phyloP scores from a whole-genome alignment of 1,284 basidiomycete genomes.

The Takashimella tepidaria region DNA sequence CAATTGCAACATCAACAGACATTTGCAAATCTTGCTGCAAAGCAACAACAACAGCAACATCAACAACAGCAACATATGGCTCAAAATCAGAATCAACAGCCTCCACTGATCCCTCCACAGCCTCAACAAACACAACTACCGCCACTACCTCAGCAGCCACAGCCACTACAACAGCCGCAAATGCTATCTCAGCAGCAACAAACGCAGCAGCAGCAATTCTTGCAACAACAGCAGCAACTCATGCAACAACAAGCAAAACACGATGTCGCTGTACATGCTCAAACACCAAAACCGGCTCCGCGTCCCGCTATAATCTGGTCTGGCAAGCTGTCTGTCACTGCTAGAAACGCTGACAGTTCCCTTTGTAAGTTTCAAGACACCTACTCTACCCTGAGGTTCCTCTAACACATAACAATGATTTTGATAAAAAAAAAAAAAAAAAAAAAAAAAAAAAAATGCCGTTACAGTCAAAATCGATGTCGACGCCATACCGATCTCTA shows the following conservation, averaged over 20 bases:
- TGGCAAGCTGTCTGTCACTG: background rate
- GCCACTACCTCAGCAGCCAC: slow-evolving; percentile 5
- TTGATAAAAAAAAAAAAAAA: too few relatives aligned
- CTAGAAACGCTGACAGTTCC: background rate
- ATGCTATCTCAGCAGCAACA: slow-evolving; percentile 5
- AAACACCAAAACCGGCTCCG: background rate
- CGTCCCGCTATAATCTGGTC: background rate
- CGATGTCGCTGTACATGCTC: background rate
- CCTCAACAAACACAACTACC: background rate
- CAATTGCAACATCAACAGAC: background rate
- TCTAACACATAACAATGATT: too few relatives aligned
- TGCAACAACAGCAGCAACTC: background rate
- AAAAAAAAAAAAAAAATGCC: too few relatives aligned
- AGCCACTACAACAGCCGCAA: background rate
- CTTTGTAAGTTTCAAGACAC: background rate
- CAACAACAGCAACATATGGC: slow-evolving; percentile 3
- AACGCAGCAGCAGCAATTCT: background rate
- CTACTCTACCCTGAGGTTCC: background rate
- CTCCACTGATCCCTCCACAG: slow-evolving; percentile 1
- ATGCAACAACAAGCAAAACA: background rate
- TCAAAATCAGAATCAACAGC: slow-evolving; percentile 9
- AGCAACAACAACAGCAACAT: background rate
- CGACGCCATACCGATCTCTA: background rate
- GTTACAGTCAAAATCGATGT: background rate
- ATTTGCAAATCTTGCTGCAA: background rate